Base-by-base conservation (phyloP, 169 alveolate species). In the Plasmodium fragile region DNA sequence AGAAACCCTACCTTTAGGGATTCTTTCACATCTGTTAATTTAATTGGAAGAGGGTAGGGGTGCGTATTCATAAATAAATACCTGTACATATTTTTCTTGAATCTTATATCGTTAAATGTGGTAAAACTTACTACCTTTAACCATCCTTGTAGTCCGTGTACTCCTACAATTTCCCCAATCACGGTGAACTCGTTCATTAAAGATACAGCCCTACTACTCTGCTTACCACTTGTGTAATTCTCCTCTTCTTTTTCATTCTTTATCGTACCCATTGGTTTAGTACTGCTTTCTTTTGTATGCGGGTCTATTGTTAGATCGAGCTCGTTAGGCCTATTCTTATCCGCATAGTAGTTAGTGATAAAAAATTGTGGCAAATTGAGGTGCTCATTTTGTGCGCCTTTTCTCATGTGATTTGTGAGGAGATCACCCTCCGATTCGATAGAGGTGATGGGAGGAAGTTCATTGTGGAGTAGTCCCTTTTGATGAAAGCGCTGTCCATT, bases 91-190 rank as follows among this genome's bases (percentile, higher is more conserved):
- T 81, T 81, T 5, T 80, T 71, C 73, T 81, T 49, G 71, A 91
- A 91, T 22, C 94, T 18, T 1, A 91, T 91, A 81, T 91, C 92
- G 36, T 91, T 91, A 81, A 91, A 91, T 0, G 94, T 91, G 1
- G 94, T 91, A 30, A 70, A 91, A 43, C 94, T 91, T 0, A 91
- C 53, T 13, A 91, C 92, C 55, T 91, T 91, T 34, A 91, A 8
- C 25, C 82, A 91, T 0, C 94, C 94, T 1, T 28, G 79, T 7
- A 91, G 32, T 11, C 94, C 94, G 32, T 65, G 80, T 30, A 91
- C 92, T 5, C 94, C 94, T n/a, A 81, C 92, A 18, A 91, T 91
- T 70, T 91, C 92, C 2, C 94, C 94, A 3, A 91, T 91, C 7
- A 91, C 94, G 1, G 85, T 80, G 73, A 41, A 91, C n/a, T 80